These are phyloP conservation scores for Neofusicoccum sp. DNA, from an alignment of 2,329 filamentous ascomycete species.

Conservation along the genomic window DNA sequence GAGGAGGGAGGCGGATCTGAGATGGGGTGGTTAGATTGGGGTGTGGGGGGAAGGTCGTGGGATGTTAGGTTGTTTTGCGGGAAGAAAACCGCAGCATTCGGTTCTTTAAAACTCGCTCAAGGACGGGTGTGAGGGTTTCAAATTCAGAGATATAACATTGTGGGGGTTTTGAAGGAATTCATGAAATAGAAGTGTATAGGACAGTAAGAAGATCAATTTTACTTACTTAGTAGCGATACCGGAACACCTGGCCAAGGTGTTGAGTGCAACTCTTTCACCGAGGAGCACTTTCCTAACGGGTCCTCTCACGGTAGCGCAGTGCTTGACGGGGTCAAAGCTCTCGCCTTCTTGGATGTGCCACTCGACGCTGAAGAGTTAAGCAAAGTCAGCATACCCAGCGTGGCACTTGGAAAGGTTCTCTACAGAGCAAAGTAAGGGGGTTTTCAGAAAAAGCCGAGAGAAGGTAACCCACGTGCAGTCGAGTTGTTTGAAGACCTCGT, in stretches of 20 bases:
- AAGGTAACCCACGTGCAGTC: conserved; percentile 65
- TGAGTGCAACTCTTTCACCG: conserved; percentile 91
- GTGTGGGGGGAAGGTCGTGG: not conserved
- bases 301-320: conserved; percentile 78
- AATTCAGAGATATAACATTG: not conserved
- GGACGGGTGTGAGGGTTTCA: not conserved
- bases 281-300: conserved; percentile 80
- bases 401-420: no score
- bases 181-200: no score
- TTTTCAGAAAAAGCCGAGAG: not conserved
- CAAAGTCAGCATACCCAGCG: no score
- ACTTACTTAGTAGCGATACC: conserved; percentile 71
- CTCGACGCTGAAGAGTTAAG: conserved; percentile 68
- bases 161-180: not conserved
- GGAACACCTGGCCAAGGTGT: conserved; percentile 85
- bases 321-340: conserved; percentile 60
- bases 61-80: not conserved
- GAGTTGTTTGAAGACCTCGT: conserved; percentile 87
- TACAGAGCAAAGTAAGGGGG: not conserved
- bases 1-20: conserved; percentile 47
- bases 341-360: conserved; percentile 82
- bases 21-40: not conserved
- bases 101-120: not conserved
- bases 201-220: not conserved
- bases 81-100: no score